Evolutionary conservation across 805 yeast genomes (phyloP).

Genomic region (Candida ortonii): DNA sequence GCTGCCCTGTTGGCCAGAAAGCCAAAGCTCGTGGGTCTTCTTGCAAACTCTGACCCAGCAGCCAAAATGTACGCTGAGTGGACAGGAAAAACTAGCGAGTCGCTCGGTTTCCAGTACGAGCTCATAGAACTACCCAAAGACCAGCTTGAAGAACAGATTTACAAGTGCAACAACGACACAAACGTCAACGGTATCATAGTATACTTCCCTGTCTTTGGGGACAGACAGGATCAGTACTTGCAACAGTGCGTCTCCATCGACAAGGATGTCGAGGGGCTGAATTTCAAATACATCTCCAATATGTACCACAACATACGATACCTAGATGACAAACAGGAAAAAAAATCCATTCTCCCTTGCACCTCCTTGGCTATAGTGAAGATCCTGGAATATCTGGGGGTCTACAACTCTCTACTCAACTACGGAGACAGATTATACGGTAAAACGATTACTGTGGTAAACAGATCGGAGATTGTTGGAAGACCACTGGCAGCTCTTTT

Average conservation of each 20-base stretch:
- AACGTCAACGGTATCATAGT: slow-evolving; percentile 90
- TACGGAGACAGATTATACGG: slow-evolving; percentile 94
- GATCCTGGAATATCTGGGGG: slow-evolving; percentile 84
- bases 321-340: slow-evolving; percentile 60
- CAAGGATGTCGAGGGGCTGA: slow-evolving; percentile 95
- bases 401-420: slow-evolving; percentile 75
- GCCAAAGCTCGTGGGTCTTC: slow-evolving; percentile 84
- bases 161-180: slow-evolving; percentile 77
- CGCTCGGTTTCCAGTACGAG: slow-evolving; percentile 83
- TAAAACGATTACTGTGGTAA: slow-evolving; percentile 84
- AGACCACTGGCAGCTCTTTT: slow-evolving; percentile 93
- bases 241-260: slow-evolving; percentile 90
- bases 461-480: slow-evolving; percentile 95
- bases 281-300: slow-evolving; percentile 87
- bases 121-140: slow-evolving; percentile 71
- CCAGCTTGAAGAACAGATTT: slow-evolving; percentile 76
- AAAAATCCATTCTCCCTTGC: slow-evolving; percentile 90
- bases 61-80: slow-evolving; percentile 93
- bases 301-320: slow-evolving; percentile 90
- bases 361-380: slow-evolving; percentile 95
- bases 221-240: slow-evolving; percentile 89
- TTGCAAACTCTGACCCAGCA: slow-evolving; percentile 93
- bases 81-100: slow-evolving; percentile 88
- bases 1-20: slow-evolving; percentile 49
- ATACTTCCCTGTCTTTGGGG: slow-evolving; percentile 95